Evolutionary conservation across 208 protist species (phyloP), one percentile per base, ranked within the genome.

Genomic region (Wallacemonas collosoma): DNA sequence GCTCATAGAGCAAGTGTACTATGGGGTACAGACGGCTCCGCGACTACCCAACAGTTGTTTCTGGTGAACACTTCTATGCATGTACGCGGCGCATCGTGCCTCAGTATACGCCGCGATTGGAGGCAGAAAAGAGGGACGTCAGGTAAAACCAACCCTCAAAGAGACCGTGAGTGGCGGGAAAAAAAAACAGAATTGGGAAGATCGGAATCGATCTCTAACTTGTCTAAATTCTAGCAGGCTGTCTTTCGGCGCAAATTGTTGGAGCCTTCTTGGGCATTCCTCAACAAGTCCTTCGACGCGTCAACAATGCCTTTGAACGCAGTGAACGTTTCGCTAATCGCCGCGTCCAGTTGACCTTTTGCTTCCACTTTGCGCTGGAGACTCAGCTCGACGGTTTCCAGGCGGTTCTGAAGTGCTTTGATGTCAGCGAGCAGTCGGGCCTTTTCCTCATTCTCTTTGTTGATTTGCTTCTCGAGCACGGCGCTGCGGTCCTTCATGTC

Each of bases 301-400:
- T 98, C 90, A n/a, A 97, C 43, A 63, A 98, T 97, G 58, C 83
- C 90, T 45, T 84, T 89, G 66, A 96, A 98, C 0, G 90, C 88
- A 7, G 85, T 73, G 38, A 84, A 93, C 48, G 95, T 98, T 40
- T 96, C 87, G 17, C 70, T 48, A 15, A 98, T 89, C 11, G 88
- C 82, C 17, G 81, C 83, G 73, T 98, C 93, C 41, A 96, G 77
- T 39, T 93, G 87, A 3, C 70, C 67, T 14, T 83, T 78, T 8
- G 87, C 84, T 2, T 73, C 72, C 4, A 77, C 62, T 71, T 96
- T 96, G 15, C 71, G 56, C 26, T 73, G 60, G 3, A 98, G 75
- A 70, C 87, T 84, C 2, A 81, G 75, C 26, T 93, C 85, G 1
- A 96, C 43, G 26, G 69, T 54, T 1, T 68, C 38, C 12, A 94